These are phyloP conservation scores for Macrophomina phaseolina DNA, from an alignment of 2,329 filamentous ascomycete genomes.

Conservation along the genomic window DNA sequence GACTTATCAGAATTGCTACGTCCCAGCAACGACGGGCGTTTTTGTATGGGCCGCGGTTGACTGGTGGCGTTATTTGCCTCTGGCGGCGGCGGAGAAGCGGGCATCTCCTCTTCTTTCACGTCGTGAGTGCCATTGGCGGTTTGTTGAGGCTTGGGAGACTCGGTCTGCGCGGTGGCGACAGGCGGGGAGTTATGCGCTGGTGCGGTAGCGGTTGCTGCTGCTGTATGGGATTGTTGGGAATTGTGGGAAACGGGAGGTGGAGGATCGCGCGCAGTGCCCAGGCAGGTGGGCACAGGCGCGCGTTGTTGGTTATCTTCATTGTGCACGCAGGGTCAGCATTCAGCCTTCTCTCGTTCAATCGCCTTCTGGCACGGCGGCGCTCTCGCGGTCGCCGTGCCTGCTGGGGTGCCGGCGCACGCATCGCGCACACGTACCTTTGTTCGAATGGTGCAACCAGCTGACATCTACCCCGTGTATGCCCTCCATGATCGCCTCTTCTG, in stretches of 20 bases:
- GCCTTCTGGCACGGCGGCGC: not conserved
- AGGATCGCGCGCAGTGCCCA: not conserved
- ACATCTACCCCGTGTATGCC: slow-evolving; percentile 83
- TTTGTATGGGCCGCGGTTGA: slow-evolving; percentile 38
- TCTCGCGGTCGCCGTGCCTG: not conserved
- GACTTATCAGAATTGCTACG: slow-evolving; percentile 48
- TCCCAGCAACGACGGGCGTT: slow-evolving; percentile 51
- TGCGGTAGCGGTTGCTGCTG: not conserved
- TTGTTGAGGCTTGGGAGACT: slow-evolving; percentile 4
- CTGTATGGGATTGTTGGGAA: not conserved
- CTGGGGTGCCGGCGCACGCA: not conserved
- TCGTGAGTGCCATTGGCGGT: slow-evolving; percentile 7
- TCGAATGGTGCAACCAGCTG: slow-evolving; percentile 86
- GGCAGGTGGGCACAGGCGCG: slow-evolving; percentile 2
- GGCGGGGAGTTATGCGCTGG: not conserved
- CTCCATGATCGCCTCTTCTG: slow-evolving; percentile 64
- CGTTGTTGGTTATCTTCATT: slow-evolving; percentile 18
- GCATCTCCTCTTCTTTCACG: slow-evolving; percentile 1
- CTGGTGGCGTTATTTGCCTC: slow-evolving; percentile 10
- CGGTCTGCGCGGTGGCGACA: not conserved
- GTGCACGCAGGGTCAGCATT: not conserved
- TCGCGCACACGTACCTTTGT: slow-evolving; percentile 69
- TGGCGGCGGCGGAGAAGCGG: not conserved
- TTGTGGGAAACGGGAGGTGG: not conserved
- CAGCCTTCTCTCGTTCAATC: not conserved